Percentiles rank a stretch among this genome's conserved stretches.
Conservation (phyloP, 257 asterid genomes). For the Nicotiana tomentosiformis region DNA sequence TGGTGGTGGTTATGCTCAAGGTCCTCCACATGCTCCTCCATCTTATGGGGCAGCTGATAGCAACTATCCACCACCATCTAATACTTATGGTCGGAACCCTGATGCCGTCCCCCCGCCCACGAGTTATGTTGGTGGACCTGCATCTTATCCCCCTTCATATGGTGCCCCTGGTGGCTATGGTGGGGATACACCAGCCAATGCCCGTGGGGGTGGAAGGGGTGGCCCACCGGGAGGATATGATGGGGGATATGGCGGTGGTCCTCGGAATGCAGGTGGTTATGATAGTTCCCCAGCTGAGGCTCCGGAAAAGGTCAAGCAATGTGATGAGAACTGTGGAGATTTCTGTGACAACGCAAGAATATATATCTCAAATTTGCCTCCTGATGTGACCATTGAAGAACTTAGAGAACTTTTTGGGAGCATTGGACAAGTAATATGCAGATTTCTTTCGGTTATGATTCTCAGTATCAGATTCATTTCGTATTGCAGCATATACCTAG, state of each 20-base stretch:
- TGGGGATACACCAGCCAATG: constrained; percentile 41
- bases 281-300: constrained; percentile 58
- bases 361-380: constrained; percentile 96
- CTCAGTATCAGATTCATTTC: background rate
- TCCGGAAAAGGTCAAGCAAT: constrained; percentile 80
- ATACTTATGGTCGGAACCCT: constrained; percentile 60
- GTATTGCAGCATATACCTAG: background rate
- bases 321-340: constrained; percentile 95
- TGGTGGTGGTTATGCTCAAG: constrained; percentile 65
- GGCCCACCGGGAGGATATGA: constrained; percentile 46
- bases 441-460: constrained; percentile 24
- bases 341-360: constrained; percentile 90
- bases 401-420: constrained; percentile 96
- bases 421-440: constrained; percentile 92
- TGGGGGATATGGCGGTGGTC: constrained; percentile 63
- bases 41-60: constrained; percentile 65
- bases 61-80: constrained; percentile 56
- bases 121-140: constrained; percentile 84
- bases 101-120: constrained; percentile 84
- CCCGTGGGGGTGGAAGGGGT: constrained; percentile 74
- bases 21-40: constrained; percentile 57
- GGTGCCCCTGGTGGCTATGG: constrained; percentile 79
- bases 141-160: constrained; percentile 88
- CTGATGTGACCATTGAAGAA: constrained; percentile 88
- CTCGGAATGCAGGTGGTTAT: constrained; percentile 57